Evolutionary conservation across 345 rosid genomes (phyloP).

Genomic region (Microthlaspi erraticum): DNA sequence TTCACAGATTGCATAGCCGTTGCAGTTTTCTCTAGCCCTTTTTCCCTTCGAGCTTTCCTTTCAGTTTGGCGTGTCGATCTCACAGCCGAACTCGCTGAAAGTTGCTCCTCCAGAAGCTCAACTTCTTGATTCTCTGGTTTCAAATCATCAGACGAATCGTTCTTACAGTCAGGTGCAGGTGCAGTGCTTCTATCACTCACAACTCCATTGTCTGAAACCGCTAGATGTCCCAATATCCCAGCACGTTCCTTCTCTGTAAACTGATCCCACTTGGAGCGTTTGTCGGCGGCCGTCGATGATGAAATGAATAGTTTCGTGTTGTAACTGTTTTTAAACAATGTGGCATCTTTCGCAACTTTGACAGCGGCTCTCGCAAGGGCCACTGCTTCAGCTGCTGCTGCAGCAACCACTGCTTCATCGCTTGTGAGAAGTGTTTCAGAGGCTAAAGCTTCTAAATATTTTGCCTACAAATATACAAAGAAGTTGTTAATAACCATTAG

Average conservation of each 20-base stretch:
- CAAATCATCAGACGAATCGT: conserved; percentile 52
- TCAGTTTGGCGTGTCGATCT: conserved; percentile 77
- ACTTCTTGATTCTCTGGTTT: conserved; percentile 64
- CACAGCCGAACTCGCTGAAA: conserved; percentile 62
- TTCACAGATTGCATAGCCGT: conserved; percentile 58
- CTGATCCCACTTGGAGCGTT: conserved; percentile 53
- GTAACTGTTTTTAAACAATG: conserved; percentile 50
- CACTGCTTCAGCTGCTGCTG: conserved; percentile 93
- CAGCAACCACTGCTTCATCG: conserved; percentile 85
- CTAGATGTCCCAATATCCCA: conserved; percentile 55
- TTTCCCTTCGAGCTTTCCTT: conserved; percentile 74
- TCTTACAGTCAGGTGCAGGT: conserved; percentile 29
- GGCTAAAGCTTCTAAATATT: conserved; percentile 60
- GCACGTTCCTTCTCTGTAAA: conserved; percentile 66
- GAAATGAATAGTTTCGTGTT: conserved; percentile 42
- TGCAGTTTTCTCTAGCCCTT: conserved; percentile 73
- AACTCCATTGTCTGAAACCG: conserved; percentile 46
- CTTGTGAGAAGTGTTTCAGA: conserved; percentile 75
- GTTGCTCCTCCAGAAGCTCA: conserved; percentile 58
- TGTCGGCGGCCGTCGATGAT: conserved; percentile 32
- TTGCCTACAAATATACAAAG: conserved; percentile 55
- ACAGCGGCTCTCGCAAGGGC: conserved; percentile 92
- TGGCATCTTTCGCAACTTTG: conserved; percentile 85
- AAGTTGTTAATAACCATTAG: conserved; percentile 11
- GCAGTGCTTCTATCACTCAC: conserved; percentile 40